Percentiles rank a stretch among this genome's conserved stretches.
Evolutionary conservation across 2,329 filamentous ascomycete genomes (phyloP).

Genomic region (Verticillium isaacii): DNA sequence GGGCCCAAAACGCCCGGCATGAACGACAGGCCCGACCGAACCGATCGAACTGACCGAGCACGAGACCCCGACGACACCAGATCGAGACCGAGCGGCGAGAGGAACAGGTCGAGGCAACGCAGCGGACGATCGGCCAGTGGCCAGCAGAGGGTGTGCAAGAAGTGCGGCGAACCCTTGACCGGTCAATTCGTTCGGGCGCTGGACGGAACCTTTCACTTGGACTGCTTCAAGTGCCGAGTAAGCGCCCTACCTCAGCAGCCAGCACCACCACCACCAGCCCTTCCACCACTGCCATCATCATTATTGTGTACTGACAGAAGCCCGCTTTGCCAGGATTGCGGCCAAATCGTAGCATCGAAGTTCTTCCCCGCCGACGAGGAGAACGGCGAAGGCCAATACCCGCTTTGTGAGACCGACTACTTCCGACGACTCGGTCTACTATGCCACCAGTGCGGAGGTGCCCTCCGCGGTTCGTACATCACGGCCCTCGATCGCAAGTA

Average conservation of each 20-base stretch:
- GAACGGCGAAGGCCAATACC: slow-evolving; percentile 80
- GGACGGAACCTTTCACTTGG: slow-evolving; percentile 90
- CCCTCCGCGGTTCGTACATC: slow-evolving; percentile 93
- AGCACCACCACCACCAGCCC: background rate
- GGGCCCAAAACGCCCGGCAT: slow-evolving; percentile 18
- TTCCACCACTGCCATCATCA: too few relatives aligned
- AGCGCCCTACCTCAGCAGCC: background rate
- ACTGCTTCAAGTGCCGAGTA: slow-evolving; percentile 97
- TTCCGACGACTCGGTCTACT: slow-evolving; percentile 87
- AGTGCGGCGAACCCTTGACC: slow-evolving; percentile 81
- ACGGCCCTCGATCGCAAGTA: slow-evolving; percentile 97
- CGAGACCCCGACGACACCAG: slow-evolving; percentile 36
- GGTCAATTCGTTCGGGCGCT: slow-evolving; percentile 95
- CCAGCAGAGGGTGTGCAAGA: slow-evolving; percentile 68
- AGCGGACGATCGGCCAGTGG: slow-evolving; percentile 53
- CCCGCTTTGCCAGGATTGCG: slow-evolving; percentile 68
- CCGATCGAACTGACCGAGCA: slow-evolving; percentile 15
- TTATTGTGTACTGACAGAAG: slow-evolving; percentile 3
- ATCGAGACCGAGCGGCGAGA: slow-evolving; percentile 52
- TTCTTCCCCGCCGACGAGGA: slow-evolving; percentile 97
- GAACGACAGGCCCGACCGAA: slow-evolving; percentile 14
- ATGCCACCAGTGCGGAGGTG: slow-evolving; percentile 87
- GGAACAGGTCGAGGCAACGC: slow-evolving; percentile 51
- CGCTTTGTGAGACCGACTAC: slow-evolving; percentile 96
- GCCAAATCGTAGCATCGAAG: slow-evolving; percentile 94